phyloP scores from a whole-genome alignment of 306 rosid species.

The Leucaena leucocephala region DNA sequence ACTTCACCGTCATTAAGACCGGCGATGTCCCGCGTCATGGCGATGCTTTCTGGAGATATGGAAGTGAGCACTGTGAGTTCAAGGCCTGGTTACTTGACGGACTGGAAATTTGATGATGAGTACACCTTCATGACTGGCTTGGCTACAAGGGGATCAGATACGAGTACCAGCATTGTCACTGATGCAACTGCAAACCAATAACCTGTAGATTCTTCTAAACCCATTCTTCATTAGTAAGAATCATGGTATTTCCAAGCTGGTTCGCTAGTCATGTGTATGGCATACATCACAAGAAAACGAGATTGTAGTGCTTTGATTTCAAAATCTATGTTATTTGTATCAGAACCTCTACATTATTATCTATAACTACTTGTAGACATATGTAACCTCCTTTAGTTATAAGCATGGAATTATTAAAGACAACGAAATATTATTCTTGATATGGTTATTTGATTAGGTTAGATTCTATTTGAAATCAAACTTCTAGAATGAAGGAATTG shows the following conservation, averaged over 20 bases:
- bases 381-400: too few relatives aligned
- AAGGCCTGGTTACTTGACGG: constrained; percentile 69
- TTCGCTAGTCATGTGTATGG: neutral
- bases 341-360: neutral
- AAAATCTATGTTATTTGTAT: too few relatives aligned
- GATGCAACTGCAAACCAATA: constrained; percentile 23
- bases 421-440: too few relatives aligned
- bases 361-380: too few relatives aligned
- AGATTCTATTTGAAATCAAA: too few relatives aligned
- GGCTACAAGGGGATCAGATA: constrained; percentile 36
- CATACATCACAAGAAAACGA: neutral
- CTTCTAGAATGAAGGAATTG: too few relatives aligned
- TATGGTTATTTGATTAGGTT: too few relatives aligned
- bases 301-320: neutral
- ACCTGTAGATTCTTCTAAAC: constrained; percentile 14
- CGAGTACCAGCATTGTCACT: constrained; percentile 44
- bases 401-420: too few relatives aligned
- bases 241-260: neutral
- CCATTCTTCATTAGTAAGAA: constrained; percentile 25
- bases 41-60: constrained; percentile 71
- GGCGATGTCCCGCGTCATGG: constrained; percentile 72
- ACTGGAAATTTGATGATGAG: constrained; percentile 63
- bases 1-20: constrained; percentile 62
- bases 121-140: constrained; percentile 29
- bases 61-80: constrained; percentile 57